Evolutionary conservation across 306 rosid genomes (phyloP).

Genomic region (Dryas alaskensis): DNA sequence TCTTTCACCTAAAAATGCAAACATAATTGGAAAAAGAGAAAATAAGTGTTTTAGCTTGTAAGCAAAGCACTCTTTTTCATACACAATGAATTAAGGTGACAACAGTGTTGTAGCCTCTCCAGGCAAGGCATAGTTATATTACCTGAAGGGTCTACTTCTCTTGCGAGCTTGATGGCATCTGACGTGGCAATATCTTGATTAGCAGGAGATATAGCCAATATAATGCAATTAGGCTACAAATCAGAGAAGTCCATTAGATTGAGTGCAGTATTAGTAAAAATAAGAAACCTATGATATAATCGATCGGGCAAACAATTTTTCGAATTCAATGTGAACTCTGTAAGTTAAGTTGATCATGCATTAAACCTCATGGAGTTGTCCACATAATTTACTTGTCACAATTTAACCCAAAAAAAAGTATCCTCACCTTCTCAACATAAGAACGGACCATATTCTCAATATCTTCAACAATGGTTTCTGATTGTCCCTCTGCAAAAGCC

Average conservation of each 20-base stretch:
- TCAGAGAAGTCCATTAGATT: slow-evolving; percentile 36
- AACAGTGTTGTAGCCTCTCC: slow-evolving; percentile 10
- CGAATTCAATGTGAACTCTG: no score
- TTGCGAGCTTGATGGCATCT: slow-evolving; percentile 88
- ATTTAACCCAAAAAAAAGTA: slow-evolving; percentile 11
- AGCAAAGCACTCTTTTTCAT: neutral
- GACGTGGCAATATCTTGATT: slow-evolving; percentile 98
- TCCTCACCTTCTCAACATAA: slow-evolving; percentile 89
- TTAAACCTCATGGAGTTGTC: neutral
- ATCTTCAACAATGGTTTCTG: slow-evolving; percentile 84
- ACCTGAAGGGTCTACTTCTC: slow-evolving; percentile 93
- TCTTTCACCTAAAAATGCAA: slow-evolving; percentile 71
- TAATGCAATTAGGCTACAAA: slow-evolving; percentile 88
- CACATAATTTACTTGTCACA: neutral
- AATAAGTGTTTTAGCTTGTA: slow-evolving; percentile 1
- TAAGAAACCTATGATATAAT: neutral
- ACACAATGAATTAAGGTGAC: neutral
- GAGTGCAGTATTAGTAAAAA: slow-evolving; percentile 14
- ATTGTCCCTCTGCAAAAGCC: slow-evolving; percentile 81
- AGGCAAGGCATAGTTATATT: slow-evolving; percentile 18
- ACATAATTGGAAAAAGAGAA: slow-evolving; percentile 12
- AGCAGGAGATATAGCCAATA: slow-evolving; percentile 92
- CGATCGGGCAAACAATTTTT: slow-evolving; percentile 5
- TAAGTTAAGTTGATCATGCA: no score
- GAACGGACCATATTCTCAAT: slow-evolving; percentile 97